Evolutionary conservation across 345 rosid species (phyloP), one percentile per base, ranked within the genome.

Genomic region (Dovyalis caffra): DNA sequence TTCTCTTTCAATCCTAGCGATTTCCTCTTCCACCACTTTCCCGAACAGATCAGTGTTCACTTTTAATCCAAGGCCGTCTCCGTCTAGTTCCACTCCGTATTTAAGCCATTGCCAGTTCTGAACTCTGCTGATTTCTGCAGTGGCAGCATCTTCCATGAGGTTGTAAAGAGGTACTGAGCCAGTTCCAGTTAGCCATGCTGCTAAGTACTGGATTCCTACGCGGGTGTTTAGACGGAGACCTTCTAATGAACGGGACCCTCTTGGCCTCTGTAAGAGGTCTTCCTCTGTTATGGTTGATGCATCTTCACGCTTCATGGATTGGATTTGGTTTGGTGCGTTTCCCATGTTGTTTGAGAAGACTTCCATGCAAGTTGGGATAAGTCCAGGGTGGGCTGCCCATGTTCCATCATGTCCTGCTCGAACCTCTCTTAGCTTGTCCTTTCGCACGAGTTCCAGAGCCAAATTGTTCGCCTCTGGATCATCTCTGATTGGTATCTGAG

Each of bases 341-440:
- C 93, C 97, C 96, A 93, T 93, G 82, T 82, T 85, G 69, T 78
- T 82, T 64, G 79, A 84, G 88, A 95, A 91, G 64, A 85, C 84
- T 38, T 95, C 94, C 83, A 84, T 77, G 79, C 95, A 93, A 21
- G 77, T 84, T 45, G 90, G 89, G 84, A 93, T 90, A 5, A 91
- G 89, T 45, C 99, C 97, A 2, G 98, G 98, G 76, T 93, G 98
- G 34, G 99, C 98, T 7, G 98, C 99, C 99, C 97, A 93, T 28
- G 97, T 93, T 49, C 99, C 99, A 76, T 95, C 98, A 51, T 93
- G 98, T 6, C 97, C 98, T 60, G 97, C 98, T 75, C 64, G 86
- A 21, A 83, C 97, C 74, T 95, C 98, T 77, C 98, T 83, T n/a
- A 83, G 85, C 84, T 95, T 95, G 85, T 93, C 98, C 81, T 93